Base-by-base conservation (phyloP, 805 yeast genomes). In the Saturnispora quitensis region DNA sequence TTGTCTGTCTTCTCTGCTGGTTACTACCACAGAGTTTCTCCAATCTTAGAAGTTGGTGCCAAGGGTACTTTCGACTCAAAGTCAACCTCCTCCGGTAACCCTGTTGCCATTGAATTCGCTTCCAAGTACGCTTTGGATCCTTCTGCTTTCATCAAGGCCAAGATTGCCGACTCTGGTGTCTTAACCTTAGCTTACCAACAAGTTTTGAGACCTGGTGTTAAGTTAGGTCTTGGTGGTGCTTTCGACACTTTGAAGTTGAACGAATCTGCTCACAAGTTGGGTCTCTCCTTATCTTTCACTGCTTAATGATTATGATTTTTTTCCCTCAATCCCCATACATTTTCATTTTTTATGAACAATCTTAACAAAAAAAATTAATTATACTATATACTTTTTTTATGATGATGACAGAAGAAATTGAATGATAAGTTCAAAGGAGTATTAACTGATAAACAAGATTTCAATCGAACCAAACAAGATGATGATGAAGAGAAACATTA, bases 241-340 rank as follows among this genome's bases (percentile, higher is more conserved):
- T 84, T 93, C 74, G 96, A 93, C 73, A 95, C 97, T 65, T 81
- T 90, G 73, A 86, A 91, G 73, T 80, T 91, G 68, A 83, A 87
- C 69, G 97, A 90, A 79, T 88, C 97, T 59, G 96, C 93, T 67
- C 99, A 93, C 84, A 90, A 93, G 82, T 79, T 93, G 67, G 99
- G 99, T 74, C 80, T 89, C 76, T 88, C 96, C 53, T 80, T 93
- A 72, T 80, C 96, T 59, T 91, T 91, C 78, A 75, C 95, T 63
- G 95, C 96, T 71, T 91, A 84, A 72, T 38, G 42, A 38, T 38
- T 38, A 38, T 38, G 20, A 12, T n/a, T 8, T 18, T 8, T n/a
- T 18, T 20, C 13, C 12, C 42, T 38, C 9, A 31, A 31, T 31
- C 34, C 34, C 13, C 13, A 31, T 13, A 31, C 34, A 31, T 31